A percentile compares a stretch with the other conserved stretches of the same genome.
phyloP scores from a whole-genome alignment of 495 filamentous ascomycete genomes.

The Geopyxis carbonaria region DNA sequence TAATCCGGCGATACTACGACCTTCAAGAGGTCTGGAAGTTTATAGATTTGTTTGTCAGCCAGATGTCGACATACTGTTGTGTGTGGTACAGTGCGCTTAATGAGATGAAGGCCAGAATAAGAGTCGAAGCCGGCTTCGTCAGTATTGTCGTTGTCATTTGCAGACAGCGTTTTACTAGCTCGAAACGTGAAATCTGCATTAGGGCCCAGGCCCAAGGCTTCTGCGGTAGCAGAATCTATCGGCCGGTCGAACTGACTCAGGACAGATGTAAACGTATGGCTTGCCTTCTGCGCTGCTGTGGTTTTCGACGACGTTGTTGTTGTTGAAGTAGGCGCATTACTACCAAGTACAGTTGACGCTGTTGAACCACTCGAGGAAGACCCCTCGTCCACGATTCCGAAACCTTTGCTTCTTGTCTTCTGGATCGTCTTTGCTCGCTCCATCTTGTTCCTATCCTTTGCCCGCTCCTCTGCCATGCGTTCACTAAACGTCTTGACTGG shows the following conservation, averaged over 20 bases:
- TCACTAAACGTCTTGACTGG: conserved; percentile 53
- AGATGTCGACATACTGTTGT: conserved; percentile 56
- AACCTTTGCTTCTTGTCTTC: conserved; percentile 48
- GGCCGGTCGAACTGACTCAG: background rate
- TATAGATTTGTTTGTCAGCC: conserved; percentile 53
- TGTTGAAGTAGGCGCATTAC: background rate
- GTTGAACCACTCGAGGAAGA: background rate
- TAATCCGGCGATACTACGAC: conserved; percentile 70
- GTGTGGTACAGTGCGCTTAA: conserved; percentile 74
- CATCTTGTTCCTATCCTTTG: conserved; percentile 38
- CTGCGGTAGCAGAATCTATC: background rate
- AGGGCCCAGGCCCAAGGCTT: background rate
- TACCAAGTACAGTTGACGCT: too few species aligned
- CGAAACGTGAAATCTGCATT: background rate
- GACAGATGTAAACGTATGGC: conserved; percentile 3
- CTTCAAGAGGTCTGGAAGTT: conserved; percentile 66
- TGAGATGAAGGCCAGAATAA: conserved; percentile 71
- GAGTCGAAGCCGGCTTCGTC: conserved; percentile 51
- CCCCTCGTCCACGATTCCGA: conserved; percentile 36
- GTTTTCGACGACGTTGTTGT: background rate
- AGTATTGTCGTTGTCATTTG: conserved; percentile 18
- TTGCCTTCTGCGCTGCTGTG: conserved; percentile 4
- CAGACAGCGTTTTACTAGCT: background rate
- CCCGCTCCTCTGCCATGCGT: conserved; percentile 51
- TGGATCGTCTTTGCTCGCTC: conserved; percentile 38